phyloP scores from a whole-genome alignment of 1,284 basidiomycete species.

The Porogramme epimiltina region DNA sequence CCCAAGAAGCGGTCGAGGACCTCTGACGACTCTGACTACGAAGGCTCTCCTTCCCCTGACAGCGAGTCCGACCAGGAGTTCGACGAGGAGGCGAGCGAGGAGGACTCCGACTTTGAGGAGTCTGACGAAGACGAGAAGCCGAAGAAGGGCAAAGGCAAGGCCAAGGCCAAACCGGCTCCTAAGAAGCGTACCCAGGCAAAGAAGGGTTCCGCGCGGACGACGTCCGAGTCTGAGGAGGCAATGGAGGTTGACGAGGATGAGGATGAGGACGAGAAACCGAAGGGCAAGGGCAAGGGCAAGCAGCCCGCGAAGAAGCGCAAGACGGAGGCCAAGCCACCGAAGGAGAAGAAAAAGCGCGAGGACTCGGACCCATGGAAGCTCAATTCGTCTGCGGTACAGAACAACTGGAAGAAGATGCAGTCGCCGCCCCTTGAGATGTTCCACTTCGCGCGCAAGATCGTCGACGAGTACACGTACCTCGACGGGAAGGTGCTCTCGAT shows the following conservation, averaged over 20 bases:
- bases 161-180: conserved; percentile 19
- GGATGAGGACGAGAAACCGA: conserved; percentile 28
- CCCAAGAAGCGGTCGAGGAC: conserved; percentile 26
- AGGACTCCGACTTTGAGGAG: conserved; percentile 35
- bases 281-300: conserved; percentile 23
- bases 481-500: conserved; percentile 80
- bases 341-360: conserved; percentile 62
- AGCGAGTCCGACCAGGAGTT: conserved; percentile 30
- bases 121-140: conserved; percentile 34
- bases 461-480: conserved; percentile 96
- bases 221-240: conserved; percentile 36
- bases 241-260: conserved; percentile 60
- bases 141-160: conserved; percentile 29
- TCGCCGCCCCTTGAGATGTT: conserved; percentile 91
- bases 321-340: conserved; percentile 48
- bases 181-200: conserved; percentile 16
- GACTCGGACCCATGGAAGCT: conserved; percentile 85
- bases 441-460: conserved; percentile 85
- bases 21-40: conserved; percentile 44
- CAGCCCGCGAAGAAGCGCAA: conserved; percentile 51
- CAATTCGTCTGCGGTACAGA: conserved; percentile 58
- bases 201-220: conserved; percentile 25
- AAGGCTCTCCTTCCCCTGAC: conserved; percentile 31
- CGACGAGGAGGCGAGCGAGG: conserved; percentile 20
- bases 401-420: conserved; percentile 80